Evolutionary conservation across 2,329 filamentous ascomycete genomes (phyloP), one percentile per base, ranked within the genome.

Genomic region (Verticillium longisporum): DNA sequence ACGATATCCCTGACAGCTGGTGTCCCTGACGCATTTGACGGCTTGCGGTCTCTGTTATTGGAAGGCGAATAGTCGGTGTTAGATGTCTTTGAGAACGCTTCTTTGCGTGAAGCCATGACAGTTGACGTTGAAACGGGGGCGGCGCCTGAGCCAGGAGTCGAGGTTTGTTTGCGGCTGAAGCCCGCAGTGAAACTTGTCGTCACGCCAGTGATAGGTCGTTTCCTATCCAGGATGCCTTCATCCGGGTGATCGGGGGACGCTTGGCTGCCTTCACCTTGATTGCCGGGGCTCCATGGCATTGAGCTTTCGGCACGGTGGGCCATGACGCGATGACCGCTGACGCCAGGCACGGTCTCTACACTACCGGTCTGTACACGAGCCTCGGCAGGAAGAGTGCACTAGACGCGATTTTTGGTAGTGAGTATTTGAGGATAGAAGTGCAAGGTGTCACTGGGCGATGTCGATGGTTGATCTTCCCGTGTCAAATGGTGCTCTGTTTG

Each of bases 141-240:
- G 38, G 1, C 38, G 4, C 6, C 6, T 18, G 14, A n/a, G 38
- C 2, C n/a, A 7, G 38, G n/a, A n/a, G 38, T 26, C n/a, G 45
- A 11, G 18, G 18, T 13, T 18, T 53, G 45, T 31, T 31, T 53
- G 45, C 62, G 63, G 15, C 60, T 58, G 21, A 64, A 45, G 18
- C 57, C 62, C n/a, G 63, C 55, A 41, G 63, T 62, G 58, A 65
- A 65, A 33, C 61, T 60, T 15, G 61, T 63, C 10, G 58, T 57
- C 2, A 62, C 61, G 18, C 38, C 57, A n/a, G 58, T 56, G 21
- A 64, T 33, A 9, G 63, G 63, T 14, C 61, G 61, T 50, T 64
- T 65, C 41, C 59, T 59, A 31, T 65, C 57, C 6, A 65, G 59
- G 11, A 64, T 36, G n/a, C 63, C 58, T 18, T 60, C 45, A 54